These are phyloP conservation scores for Wickerhamiella allomyrinae DNA, from an alignment of 805 yeast species.

Conservation along the genomic window DNA sequence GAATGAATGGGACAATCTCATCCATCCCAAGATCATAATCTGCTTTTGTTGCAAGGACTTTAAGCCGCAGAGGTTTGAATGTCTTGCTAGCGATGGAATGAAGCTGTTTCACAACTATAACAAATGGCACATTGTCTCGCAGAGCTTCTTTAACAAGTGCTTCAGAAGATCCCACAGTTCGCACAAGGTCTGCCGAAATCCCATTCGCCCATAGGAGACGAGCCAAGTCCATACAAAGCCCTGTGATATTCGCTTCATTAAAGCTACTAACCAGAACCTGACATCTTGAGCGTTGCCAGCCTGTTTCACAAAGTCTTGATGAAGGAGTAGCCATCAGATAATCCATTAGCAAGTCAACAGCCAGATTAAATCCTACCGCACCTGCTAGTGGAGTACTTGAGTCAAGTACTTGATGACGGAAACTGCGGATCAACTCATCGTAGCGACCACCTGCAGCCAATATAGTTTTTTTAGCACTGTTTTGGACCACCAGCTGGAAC, in stretches of 20 bases:
- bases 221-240: conserved; percentile 50
- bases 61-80: conserved; percentile 64
- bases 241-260: conserved; percentile 39
- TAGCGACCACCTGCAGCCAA: conserved; percentile 93
- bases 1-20: conserved; percentile 42
- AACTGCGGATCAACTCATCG: conserved; percentile 52
- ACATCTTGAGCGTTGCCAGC: conserved; percentile 38
- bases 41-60: conserved; percentile 40
- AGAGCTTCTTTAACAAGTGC: conserved; percentile 52
- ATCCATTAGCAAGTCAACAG: conserved; percentile 50
- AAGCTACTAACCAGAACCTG: conserved; percentile 69
- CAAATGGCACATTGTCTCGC: conserved; percentile 59
- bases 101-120: conserved; percentile 68
- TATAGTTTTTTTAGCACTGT: conserved; percentile 26
- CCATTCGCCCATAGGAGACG: conserved; percentile 58
- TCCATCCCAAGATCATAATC: conserved; percentile 64
- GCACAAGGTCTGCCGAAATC: conserved; percentile 57
- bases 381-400: conserved; percentile 27
- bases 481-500: conserved; percentile 72
- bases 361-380: conserved; percentile 81
- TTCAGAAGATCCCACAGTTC: conserved; percentile 33
- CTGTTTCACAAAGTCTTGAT: conserved; percentile 2
- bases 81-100: conserved; percentile 30
- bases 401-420: conserved; percentile 42
- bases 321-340: conserved; percentile 27